Evolutionary conservation across 208 protist genomes (phyloP), one percentile per base, ranked within the genome.

Genomic region (Crithidia brevicula): DNA sequence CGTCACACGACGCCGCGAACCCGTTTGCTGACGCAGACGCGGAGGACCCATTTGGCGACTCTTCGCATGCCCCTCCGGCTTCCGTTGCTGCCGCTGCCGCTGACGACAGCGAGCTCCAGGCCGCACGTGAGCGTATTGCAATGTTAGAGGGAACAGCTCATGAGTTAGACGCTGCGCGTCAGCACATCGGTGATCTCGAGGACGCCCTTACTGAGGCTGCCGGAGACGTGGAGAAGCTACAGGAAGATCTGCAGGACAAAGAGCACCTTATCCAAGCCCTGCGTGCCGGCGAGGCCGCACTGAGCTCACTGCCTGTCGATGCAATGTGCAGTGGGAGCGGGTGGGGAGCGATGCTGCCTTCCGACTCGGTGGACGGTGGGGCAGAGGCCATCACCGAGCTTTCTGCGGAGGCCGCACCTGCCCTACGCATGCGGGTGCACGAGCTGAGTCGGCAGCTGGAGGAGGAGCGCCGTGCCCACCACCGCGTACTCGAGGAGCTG

Each of bases 191-290:
- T n/a, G 65, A 72, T 23, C 52, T 79, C 0, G 72, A 79, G 20
- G 65, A 68, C 16, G 72, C 72, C 15, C 57, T 68, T 28, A 31
- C 28, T 0, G 72, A 68, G 65, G 65, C 72, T 18, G 60, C 61
- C 3, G 61, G 25, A 4, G 46, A 68, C 10, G 5, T 71, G 38
- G 58, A 70, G 42, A 50, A 53, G 10, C 59, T 77, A 45, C 66
- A 74, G 52, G 61, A 72, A 9, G 69, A 67, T 20, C 2, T 74
- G 20, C 58, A 67, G 22, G 67, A 69, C 28, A 65, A 74, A 28
- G 42, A 58, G 54, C 57, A 36, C 36, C 60, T 70, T 1, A 69
- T 76, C 15, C 58, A 62, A 53, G 59, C 71, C 0, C 47, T 81
- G n/a, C 62, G 68, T 25, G 70, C 64, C 0, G 59, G 72, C 27